Base-by-base conservation (phyloP, 1,139 yeast species). In the Candida glucosophila region DNA sequence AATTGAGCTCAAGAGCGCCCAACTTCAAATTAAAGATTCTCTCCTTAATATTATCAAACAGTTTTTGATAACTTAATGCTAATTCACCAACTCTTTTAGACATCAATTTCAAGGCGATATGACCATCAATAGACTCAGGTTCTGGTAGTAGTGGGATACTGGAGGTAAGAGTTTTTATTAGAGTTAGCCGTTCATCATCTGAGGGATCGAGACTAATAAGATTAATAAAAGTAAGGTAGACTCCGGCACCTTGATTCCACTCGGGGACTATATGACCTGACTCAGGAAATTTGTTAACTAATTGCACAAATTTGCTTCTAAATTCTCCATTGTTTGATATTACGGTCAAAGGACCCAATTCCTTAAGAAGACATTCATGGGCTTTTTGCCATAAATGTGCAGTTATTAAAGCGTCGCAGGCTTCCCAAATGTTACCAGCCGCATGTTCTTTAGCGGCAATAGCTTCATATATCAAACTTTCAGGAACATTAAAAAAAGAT, bases 271-370 rank as follows among this genome's bases (percentile, higher is more conserved):
- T 48, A 10, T 40, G 37, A 3, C 65, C 62, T 10, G 56, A 40
- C 26, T 56, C 52, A 4, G 78, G 76, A 45, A 80, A 69, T 37
- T 52, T 37, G 2, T 47, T 29, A 20, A 78, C 45, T 5, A 82
- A 40, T 1, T 43, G 46, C 9, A 50, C 41, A 9, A 83, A 52
- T 10, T 40, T 39, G 14, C 49, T 42, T 3, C 44, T 48, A 6
- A 67, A 43, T 4, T 49, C 41, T 4, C 52, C 45, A 6, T 61
- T 53, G 29, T 65, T 56, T 9, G 67, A 56, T 15, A 81, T 66
- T 16, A 77, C 67, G 15, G 74, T 64, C 23, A 50, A 41, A 7
- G 97, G 96, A 0, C 90, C 96, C 20, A 86, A 77, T 10, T 61
- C 49, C 3, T 55, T 43, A 3, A 73, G 43, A 4, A 82, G 56